These are phyloP conservation scores for Alliaria petiolata DNA, from an alignment of 345 rosid species.

Conservation along the genomic window DNA sequence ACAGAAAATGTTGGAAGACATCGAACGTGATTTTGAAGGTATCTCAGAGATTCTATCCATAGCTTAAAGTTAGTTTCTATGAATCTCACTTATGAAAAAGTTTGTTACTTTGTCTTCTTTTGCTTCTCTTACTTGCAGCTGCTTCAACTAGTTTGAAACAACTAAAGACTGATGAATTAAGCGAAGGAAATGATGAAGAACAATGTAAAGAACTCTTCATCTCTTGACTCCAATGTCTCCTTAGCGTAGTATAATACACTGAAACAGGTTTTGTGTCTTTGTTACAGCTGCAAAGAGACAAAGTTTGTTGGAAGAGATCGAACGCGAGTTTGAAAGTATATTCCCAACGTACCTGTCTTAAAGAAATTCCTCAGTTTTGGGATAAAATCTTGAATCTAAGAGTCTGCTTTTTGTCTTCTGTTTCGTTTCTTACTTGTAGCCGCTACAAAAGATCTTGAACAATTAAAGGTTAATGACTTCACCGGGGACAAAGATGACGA, in stretches of 20 bases:
- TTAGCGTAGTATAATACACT: not conserved
- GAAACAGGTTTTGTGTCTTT: not conserved
- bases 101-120: not conserved
- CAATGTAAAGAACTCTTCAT: not conserved
- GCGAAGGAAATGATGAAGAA: slow-evolving; percentile 13
- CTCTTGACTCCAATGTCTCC: not conserved
- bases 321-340: slow-evolving; percentile 26
- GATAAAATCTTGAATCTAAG: not conserved
- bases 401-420: not conserved
- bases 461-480: slow-evolving; percentile 25
- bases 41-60: not conserved
- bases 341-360: not conserved
- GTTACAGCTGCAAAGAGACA: slow-evolving; percentile 22
- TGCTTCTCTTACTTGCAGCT: slow-evolving; percentile 15
- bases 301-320: slow-evolving; percentile 24
- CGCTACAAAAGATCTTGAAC: slow-evolving; percentile 18
- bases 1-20: slow-evolving; percentile 24
- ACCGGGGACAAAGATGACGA: not conserved
- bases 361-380: not conserved
- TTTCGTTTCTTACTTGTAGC: slow-evolving; percentile 3
- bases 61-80: not conserved
- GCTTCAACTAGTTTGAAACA: slow-evolving; percentile 20
- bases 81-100: not conserved
- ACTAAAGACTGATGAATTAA: not conserved
- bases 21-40: slow-evolving; percentile 27